Percentiles rank a stretch among this genome's conserved stretches.
phyloP scores from a whole-genome alignment of 257 asterid genomes.

The Apocynum venetum region DNA sequence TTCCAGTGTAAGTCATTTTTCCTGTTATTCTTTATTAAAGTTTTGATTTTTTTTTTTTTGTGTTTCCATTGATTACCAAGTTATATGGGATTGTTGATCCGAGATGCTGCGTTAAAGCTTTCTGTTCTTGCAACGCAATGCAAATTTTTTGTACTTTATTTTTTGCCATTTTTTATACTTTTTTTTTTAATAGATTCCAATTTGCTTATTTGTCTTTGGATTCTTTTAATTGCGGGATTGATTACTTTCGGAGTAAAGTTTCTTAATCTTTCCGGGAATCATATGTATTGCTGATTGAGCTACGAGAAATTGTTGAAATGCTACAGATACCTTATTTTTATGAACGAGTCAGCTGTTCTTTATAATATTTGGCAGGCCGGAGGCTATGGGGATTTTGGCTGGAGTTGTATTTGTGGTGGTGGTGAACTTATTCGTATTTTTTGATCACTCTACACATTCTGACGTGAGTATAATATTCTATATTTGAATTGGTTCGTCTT shows the following conservation, averaged over 20 bases:
- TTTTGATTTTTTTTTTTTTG: slow-evolving; percentile 1
- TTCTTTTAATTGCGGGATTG: slow-evolving; percentile 12
- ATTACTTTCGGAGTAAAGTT: not conserved
- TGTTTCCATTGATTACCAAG: not conserved
- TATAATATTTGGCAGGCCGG: slow-evolving; percentile 60
- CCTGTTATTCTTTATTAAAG: not conserved
- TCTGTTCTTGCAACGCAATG: not conserved
- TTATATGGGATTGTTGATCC: not conserved
- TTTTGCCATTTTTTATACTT: not conserved
- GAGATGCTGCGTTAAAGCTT: not conserved
- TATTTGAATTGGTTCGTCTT: not conserved
- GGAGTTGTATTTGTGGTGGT: slow-evolving; percentile 76
- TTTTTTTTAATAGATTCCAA: not conserved
- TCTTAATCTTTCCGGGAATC: not conserved
- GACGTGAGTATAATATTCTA: slow-evolving; percentile 27
- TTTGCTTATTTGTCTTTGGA: not conserved
- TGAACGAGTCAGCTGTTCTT: not conserved
- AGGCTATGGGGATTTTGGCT: slow-evolving; percentile 83
- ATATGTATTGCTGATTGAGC: not conserved
- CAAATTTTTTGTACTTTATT: not conserved
- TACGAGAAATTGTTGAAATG: not conserved
- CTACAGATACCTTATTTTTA: not conserved
- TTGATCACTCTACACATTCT: slow-evolving; percentile 76
- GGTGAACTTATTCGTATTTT: slow-evolving; percentile 67
- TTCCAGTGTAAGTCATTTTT: slow-evolving; percentile 66